Evolutionary conservation across 202 grass and related monocot species (phyloP).

Genomic region (Carex sylvatica): DNA sequence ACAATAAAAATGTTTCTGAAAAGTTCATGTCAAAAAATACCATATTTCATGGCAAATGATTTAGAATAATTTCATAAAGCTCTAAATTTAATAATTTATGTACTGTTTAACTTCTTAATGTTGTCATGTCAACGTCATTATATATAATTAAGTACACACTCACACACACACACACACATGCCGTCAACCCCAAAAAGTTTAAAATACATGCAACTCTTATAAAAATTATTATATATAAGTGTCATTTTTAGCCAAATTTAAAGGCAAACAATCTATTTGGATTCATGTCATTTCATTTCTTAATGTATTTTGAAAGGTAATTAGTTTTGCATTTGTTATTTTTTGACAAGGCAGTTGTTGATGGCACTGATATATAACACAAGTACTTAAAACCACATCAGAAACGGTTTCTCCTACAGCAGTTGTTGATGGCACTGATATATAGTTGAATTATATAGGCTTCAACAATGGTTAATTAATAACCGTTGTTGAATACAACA

Average conservation of each 20-base stretch:
- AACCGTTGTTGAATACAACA: too few species aligned
- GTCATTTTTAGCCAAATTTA: neutral
- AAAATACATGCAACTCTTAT: too few species aligned
- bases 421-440: too few species aligned
- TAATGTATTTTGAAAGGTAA: neutral
- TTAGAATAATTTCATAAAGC: neutral
- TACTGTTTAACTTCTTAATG: neutral
- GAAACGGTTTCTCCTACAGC: too few species aligned
- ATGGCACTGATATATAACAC: too few species aligned
- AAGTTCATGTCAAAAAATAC: neutral
- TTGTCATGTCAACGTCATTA: neutral
- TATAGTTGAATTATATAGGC: too few species aligned
- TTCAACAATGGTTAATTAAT: too few species aligned
- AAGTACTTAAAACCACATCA: too few species aligned
- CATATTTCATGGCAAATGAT: neutral
- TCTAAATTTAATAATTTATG: neutral
- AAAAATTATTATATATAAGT: neutral
- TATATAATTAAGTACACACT: too few species aligned
- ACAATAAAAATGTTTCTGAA: neutral
- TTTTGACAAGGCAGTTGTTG: neutral
- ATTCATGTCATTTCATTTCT: neutral
- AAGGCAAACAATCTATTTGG: neutral
- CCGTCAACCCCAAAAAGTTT: too few species aligned
- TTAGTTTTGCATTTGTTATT: neutral
- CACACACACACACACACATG: too few species aligned